These are phyloP conservation scores for Fusarium coffeatum DNA, from an alignment of 2,329 filamentous ascomycete species.

Conservation along the genomic window DNA sequence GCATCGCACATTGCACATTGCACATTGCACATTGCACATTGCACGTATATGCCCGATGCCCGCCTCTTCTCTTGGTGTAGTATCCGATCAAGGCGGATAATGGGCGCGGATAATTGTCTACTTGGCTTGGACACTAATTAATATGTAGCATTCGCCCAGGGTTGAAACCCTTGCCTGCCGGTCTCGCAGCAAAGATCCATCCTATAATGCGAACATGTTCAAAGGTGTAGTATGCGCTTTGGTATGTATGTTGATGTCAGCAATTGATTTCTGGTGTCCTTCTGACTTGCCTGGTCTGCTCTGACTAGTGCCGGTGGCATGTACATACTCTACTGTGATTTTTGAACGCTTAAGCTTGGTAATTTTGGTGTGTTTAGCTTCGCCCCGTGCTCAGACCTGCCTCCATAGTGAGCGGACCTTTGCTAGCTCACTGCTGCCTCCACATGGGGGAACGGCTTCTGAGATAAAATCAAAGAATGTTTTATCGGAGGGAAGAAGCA, in stretches of 20 bases:
- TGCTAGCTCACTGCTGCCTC: constrained; percentile 39
- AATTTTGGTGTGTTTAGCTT: constrained; percentile 36
- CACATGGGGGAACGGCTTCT: constrained; percentile 37
- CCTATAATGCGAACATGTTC: constrained; percentile 1
- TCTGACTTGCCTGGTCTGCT: constrained; percentile 5
- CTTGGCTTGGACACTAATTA: constrained; percentile 24
- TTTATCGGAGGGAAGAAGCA: constrained; percentile 14
- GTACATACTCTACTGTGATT: constrained; percentile 3
- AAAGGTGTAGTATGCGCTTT: not conserved
- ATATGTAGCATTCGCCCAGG: constrained; percentile 10
- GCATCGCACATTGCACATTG: constrained; percentile 17
- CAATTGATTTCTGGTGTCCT: not conserved
- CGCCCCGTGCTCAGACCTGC: constrained; percentile 23
- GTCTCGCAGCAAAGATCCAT: constrained; percentile 20
- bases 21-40: constrained; percentile 16
- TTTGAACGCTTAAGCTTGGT: constrained; percentile 28
- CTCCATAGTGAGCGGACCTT: constrained; percentile 21
- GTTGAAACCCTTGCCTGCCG: constrained; percentile 29
- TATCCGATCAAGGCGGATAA: constrained; percentile 36
- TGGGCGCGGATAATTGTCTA: constrained; percentile 27
- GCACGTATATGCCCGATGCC: constrained; percentile 18
- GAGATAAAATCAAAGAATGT: constrained; percentile 18
- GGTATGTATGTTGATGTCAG: constrained; percentile 4
- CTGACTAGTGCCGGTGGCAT: not conserved
- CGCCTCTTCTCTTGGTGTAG: constrained; percentile 32